Evolutionary conservation across 192 early-diverging fungal species (phyloP).

Genomic region (Geosiphon pyriformis): DNA sequence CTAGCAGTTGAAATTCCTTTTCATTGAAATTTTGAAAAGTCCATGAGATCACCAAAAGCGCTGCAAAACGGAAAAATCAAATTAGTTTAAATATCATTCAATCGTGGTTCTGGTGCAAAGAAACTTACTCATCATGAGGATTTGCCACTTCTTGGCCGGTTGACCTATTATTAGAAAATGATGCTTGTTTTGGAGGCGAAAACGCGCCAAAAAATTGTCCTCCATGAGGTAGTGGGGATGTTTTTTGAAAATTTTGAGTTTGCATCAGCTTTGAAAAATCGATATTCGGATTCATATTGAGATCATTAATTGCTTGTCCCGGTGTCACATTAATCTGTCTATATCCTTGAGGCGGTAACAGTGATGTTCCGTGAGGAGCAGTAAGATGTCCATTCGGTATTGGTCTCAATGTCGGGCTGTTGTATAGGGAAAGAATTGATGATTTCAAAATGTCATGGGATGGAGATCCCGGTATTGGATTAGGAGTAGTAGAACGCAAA

Average conservation of each 20-base stretch:
- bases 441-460: conserved; percentile 8
- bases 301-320: too few species aligned
- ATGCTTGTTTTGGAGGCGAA: conserved; percentile 6
- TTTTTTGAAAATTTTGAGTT: too few species aligned
- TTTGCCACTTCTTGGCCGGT: not conserved
- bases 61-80: not conserved
- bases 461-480: not conserved
- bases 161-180: not conserved
- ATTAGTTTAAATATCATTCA: not conserved
- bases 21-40: conserved; percentile 3
- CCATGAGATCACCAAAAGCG: conserved; percentile 7
- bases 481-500: conserved; percentile 8
- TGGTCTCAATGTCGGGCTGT: not conserved
- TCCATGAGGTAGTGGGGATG: conserved; percentile 4
- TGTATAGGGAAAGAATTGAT: conserved; percentile 7
- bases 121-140: conserved; percentile 2
- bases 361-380: not conserved
- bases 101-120: too few species aligned
- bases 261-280: too few species aligned
- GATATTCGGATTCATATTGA: too few species aligned
- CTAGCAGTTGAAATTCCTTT: too few species aligned
- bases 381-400: not conserved
- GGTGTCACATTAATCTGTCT: too few species aligned
- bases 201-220: conserved; percentile 17
- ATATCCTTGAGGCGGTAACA: not conserved